Evolutionary conservation across 23 red algal genomes (phyloP), one percentile per base, ranked within the genome.

Genomic region (Gracilariopsis chorda): DNA sequence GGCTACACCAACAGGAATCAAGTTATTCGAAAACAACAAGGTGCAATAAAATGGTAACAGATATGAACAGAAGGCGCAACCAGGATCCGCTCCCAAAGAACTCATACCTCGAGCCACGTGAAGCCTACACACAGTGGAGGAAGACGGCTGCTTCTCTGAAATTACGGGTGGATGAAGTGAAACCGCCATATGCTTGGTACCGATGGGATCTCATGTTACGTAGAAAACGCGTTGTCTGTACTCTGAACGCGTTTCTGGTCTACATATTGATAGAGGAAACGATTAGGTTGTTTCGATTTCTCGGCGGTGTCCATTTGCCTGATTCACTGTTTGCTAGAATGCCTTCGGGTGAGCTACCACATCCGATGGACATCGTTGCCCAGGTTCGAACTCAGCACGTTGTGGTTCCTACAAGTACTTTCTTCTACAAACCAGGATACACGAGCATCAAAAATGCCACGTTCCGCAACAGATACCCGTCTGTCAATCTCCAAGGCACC

Each of bases 391-490:
- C 52, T 19, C 56, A 51, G 68, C 69, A 69, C 20, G 21, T 80
- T 16, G 14, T 16, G 35, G 60, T 45, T 2, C 10, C 41, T 2
- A 63, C 0, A 24, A 77, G 35, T 12, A 6, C 10, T 51, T 48
- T 6, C 23, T 34, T 78, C 29, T 17, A 67, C 23, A 27, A 16
- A 43, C 70, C 91, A 20, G 91, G 91, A 2, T 94, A 94, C 47
- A 72, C 46, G 1, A 24, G 49, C 17, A 51, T 80, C 7, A 77
- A 52, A 46, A 16, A 24, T 20, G 91, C 57, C 3, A 94, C 91
- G n/a, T 94, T 94, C 69, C 62, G 91, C 29, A 60, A 77, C 67
- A 87, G 55, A 30, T 88, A 88, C 75, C 84, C 91, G 27, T 86
- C 82, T 16, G 72, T 30, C 0, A 52, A 40, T n/a, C 6, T 84